Conservation (phyloP, 768 basidiomycete genomes). For the Pleurotus tuoliensis region DNA sequence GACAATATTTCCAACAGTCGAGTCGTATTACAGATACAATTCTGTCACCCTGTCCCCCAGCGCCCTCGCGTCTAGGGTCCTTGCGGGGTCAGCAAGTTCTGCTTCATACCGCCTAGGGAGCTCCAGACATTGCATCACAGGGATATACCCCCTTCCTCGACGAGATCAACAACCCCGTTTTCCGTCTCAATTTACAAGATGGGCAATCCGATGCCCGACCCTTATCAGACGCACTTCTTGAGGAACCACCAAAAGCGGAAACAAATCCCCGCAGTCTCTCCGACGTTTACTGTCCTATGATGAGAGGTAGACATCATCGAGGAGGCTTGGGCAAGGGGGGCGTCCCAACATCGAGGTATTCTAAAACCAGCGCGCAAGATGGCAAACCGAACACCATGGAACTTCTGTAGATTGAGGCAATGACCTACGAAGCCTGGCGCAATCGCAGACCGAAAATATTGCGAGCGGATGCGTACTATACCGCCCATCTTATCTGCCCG, state of each 20-base stretch:
- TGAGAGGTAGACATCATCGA: not conserved
- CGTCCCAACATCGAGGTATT: not conserved
- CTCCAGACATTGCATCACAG: not conserved
- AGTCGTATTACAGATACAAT: not conserved
- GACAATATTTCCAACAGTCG: too few species aligned
- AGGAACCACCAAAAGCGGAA: not conserved
- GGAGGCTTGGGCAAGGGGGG: not conserved
- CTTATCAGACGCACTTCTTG: constrained; percentile 1
- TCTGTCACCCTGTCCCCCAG: not conserved
- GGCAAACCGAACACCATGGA: constrained; percentile 1
- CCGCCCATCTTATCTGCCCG: too few species aligned
- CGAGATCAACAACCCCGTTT: not conserved
- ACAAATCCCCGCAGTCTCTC: constrained; percentile 8
- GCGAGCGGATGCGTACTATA: not conserved
- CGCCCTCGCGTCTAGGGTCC: not conserved
- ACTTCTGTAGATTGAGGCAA: not conserved
- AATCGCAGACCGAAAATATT: not conserved
- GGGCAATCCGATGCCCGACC: constrained; percentile 3
- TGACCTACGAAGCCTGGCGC: not conserved
- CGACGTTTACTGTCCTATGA: constrained; percentile 6
- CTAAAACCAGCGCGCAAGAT: not conserved
- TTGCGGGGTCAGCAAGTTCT: not conserved
- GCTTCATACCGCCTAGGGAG: too few species aligned
- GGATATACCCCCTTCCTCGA: not conserved
- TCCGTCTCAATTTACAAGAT: not conserved